A percentile compares a stretch with the other conserved stretches of the same genome.
phyloP scores from a whole-genome alignment of 2,329 filamentous ascomycete species.

The Penicillium sp. region DNA sequence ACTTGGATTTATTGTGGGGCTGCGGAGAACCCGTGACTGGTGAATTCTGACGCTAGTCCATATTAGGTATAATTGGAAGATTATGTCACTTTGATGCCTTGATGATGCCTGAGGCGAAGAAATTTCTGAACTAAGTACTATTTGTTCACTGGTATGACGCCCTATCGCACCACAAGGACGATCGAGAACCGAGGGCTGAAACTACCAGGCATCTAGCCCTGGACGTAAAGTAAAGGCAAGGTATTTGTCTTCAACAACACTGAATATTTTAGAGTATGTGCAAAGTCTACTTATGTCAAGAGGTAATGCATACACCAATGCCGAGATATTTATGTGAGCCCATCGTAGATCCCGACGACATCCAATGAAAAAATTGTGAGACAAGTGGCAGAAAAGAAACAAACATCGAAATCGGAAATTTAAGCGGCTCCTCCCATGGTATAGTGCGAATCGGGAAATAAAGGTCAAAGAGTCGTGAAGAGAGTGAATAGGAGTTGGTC shows the following conservation, averaged over 20 bases:
- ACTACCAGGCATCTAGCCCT: no score
- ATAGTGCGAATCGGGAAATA: conserved; percentile 18
- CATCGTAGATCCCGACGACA: not conserved
- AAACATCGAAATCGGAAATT: conserved; percentile 10
- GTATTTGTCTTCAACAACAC: not conserved
- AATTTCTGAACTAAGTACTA: not conserved
- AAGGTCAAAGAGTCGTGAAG: conserved; percentile 17
- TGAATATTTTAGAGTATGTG: not conserved
- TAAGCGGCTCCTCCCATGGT: conserved; percentile 22
- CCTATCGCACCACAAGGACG: no score
- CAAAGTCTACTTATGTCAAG: not conserved
- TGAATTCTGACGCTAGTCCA: conserved; percentile 8
- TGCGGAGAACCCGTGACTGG: conserved; percentile 26
- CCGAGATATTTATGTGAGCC: not conserved
- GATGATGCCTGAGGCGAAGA: not conserved
- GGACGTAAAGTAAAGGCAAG: no score
- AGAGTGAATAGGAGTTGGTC: conserved; percentile 34
- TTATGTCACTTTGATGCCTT: conserved; percentile 13
- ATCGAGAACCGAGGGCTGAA: no score
- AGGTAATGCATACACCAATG: not conserved
- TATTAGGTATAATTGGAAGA: conserved; percentile 8
- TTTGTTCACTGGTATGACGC: no score
- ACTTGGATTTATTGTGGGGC: conserved; percentile 20
- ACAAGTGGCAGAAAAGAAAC: not conserved
- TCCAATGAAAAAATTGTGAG: not conserved